Base-by-base conservation (phyloP, 108 stramenopile genomes). In the Pseudonitzschia pungens region DNA sequence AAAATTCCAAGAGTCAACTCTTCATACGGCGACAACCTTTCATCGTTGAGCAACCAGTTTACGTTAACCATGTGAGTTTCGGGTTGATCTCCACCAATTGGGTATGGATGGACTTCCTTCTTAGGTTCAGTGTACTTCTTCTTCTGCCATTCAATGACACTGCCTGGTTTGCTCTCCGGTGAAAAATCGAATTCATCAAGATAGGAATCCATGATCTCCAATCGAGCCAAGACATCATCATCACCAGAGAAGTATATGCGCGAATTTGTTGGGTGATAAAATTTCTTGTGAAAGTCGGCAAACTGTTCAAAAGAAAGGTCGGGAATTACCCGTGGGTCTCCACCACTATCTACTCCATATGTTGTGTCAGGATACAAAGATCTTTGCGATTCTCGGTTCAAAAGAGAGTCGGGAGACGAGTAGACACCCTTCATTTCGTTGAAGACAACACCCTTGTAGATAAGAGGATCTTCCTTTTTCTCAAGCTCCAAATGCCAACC, bases 391-490 rank as follows among this genome's bases (percentile, higher is more conserved):
- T 95, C 96, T 32, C 96, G 82, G 58, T 82, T 85, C 62, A 97
- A 65, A 26, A 96, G 83, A 15, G 93, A 91, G 74, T 98, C 98
- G 12, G 98, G 92, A 42, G 84, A 87, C 26, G 93, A 95, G 73
- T 99, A 99, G 10, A 99, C 98, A 26, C 99, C 99, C 85, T 99
- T 99, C 99, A 99, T 99, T 86, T 99, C 99, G 70, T 98, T 99
- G 90, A 91, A 99, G 12, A 99, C 99, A 29, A 99, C 97, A 55
- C 99, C 99, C 81, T 98, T 97, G 92, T 95, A 97, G 21, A 87
- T 92, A 28, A 97, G 76, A 5, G 96, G 95, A 21, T 93, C 84
- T 5, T 84, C 87, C 69, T 86, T 81, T 54, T 93, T 75, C 56
- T 98, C 97, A 43, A 97, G 74, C 74, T 99, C 99, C 77, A 97